phyloP scores from a whole-genome alignment of 2,329 filamentous ascomycete species.

The Aphanocladium album region DNA sequence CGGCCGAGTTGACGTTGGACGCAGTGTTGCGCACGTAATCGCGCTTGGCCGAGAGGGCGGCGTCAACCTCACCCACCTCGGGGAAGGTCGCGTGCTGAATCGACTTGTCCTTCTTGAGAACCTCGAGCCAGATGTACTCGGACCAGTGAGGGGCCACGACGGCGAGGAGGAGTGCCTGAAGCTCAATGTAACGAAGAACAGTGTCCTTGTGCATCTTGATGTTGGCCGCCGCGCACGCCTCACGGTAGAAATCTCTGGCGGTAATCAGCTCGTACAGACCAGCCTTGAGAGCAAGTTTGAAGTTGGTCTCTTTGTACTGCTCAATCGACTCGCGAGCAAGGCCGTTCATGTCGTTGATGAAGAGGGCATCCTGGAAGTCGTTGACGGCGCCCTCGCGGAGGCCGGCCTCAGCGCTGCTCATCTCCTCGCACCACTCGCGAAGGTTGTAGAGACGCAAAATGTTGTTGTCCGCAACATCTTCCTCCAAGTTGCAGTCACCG shows the following conservation, averaged over 20 bases:
- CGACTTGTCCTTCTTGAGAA: conserved; percentile 69
- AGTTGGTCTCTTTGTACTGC: conserved; percentile 75
- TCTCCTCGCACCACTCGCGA: conserved; percentile 89
- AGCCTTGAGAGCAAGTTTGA: conserved; percentile 74
- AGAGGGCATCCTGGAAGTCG: conserved; percentile 80
- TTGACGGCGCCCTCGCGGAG: conserved; percentile 73
- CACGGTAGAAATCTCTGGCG: conserved; percentile 86
- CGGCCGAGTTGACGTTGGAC: conserved; percentile 73
- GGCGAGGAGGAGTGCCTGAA: conserved; percentile 76
- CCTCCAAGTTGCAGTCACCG: conserved; percentile 95
- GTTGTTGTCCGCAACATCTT: conserved; percentile 86
- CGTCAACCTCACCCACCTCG: conserved; percentile 55
- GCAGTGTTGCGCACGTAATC: conserved; percentile 75
- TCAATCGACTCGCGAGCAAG: conserved; percentile 72
- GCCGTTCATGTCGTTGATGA: conserved; percentile 87
- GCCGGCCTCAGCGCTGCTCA: conserved; percentile 59
- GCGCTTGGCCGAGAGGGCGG: conserved; percentile 66
- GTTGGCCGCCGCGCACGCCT: conserved; percentile 68
- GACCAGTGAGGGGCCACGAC: conserved; percentile 90
- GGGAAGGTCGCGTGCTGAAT: conserved; percentile 80
- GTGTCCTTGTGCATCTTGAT: conserved; percentile 84
- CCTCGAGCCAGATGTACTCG: conserved; percentile 90
- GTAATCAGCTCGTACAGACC: conserved; percentile 87
- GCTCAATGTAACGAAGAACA: conserved; percentile 73
- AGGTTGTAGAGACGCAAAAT: conserved; percentile 79